A percentile compares a stretch with the other conserved stretches of the same genome.
Evolutionary conservation across 495 filamentous ascomycete genomes (phyloP).

Genomic region (Usnea hakonensis): DNA sequence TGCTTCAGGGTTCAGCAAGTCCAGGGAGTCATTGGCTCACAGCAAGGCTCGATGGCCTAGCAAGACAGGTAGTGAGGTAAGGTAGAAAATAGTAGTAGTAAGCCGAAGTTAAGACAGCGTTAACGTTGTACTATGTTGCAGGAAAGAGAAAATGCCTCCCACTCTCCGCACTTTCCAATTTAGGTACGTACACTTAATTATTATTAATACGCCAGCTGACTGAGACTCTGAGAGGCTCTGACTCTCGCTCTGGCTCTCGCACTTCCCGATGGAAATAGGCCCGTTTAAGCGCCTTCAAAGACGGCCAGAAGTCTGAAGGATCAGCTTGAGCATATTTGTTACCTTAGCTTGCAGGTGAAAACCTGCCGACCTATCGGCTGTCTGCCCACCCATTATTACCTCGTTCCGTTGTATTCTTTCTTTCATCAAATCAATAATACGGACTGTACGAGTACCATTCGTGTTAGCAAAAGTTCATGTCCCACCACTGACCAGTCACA

Average conservation of each 20-base stretch:
- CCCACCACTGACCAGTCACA: background rate
- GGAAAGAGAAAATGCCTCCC: background rate
- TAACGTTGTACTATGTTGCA: background rate
- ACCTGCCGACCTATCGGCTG: background rate
- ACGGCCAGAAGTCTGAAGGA: background rate
- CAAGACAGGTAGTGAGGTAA: background rate
- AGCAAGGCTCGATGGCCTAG: constrained; percentile 2
- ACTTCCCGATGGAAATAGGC: background rate
- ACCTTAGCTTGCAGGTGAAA: background rate
- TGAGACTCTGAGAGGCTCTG: background rate
- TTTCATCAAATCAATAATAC: too few relatives aligned
- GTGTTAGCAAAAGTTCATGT: background rate
- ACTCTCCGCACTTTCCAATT: background rate
- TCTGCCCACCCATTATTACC: background rate
- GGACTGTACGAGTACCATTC: too few relatives aligned
- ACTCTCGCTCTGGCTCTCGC: too few relatives aligned
- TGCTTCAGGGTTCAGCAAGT: too few relatives aligned
- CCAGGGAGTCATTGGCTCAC: constrained; percentile 8
- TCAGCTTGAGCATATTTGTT: background rate
- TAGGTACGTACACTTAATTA: too few relatives aligned
- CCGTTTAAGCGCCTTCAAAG: background rate
- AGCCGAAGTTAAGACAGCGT: constrained; percentile 5
- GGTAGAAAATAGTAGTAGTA: background rate
- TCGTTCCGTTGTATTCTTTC: too few relatives aligned
- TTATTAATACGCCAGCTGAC: background rate